Conservation (phyloP, 2,329 filamentous ascomycete genomes). For the Geosmithia flava region DNA sequence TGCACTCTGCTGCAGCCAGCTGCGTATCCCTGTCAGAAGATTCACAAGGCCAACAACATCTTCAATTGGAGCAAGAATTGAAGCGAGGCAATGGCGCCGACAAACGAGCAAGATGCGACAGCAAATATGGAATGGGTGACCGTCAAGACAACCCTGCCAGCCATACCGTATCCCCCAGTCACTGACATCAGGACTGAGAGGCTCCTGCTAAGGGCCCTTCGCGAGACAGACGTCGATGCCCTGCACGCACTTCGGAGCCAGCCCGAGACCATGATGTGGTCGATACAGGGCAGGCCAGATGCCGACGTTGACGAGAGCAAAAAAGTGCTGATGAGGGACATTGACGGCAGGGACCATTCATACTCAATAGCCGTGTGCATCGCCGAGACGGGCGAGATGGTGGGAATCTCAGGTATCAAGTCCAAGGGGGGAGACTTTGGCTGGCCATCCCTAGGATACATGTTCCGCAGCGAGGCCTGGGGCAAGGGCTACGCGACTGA, state of each 20-base stretch:
- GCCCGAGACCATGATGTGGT: conserved; percentile 51
- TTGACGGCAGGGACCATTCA: conserved; percentile 35
- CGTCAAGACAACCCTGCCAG: conserved; percentile 36
- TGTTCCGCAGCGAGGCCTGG: conserved; percentile 40
- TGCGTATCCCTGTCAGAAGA: too few species aligned
- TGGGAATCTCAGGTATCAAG: conserved; percentile 36
- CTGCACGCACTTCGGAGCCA: conserved; percentile 40
- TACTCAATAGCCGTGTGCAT: conserved; percentile 43
- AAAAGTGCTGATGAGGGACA: conserved; percentile 21
- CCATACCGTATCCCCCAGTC: conserved; percentile 25
- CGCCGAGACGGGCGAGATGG: conserved; percentile 31
- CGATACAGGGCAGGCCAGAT: conserved; percentile 28
- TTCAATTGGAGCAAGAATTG: not conserved
- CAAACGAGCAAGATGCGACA: conserved; percentile 7
- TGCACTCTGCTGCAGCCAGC: too few species aligned
- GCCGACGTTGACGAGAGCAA: conserved; percentile 28
- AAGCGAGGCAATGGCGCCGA: not conserved
- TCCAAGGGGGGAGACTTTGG: conserved; percentile 21
- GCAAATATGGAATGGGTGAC: conserved; percentile 17
- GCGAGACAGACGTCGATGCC: conserved; percentile 33
- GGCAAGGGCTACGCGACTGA: conserved; percentile 45
- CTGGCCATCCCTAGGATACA: conserved; percentile 49
- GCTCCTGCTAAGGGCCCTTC: conserved; percentile 39
- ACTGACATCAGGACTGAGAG: conserved; percentile 34
- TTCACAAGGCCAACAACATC: not conserved